A percentile compares a stretch with the other conserved stretches of the same genome.
phyloP scores from a whole-genome alignment of 176 grass and related monocot species.

The Avena atlantica region DNA sequence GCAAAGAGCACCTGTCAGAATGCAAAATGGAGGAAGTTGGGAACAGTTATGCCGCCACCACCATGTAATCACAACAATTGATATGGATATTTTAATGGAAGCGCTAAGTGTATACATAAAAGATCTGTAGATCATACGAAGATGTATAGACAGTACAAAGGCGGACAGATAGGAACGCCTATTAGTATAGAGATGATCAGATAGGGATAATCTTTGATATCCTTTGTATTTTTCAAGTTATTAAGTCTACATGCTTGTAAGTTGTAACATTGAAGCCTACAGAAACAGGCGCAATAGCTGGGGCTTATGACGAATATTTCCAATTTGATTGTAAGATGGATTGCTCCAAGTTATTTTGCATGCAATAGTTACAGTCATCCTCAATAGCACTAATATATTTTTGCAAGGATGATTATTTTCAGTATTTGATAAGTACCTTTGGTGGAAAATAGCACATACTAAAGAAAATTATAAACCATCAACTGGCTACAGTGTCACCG shows the following conservation, averaged over 20 bases:
- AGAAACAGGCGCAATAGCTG: neutral
- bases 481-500: neutral
- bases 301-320: neutral
- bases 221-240: neutral
- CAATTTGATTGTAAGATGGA: neutral
- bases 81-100: neutral
- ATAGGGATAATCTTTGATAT: neutral
- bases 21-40: slow-evolving; percentile 43
- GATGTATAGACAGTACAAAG: neutral
- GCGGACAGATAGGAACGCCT: neutral
- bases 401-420: slow-evolving; percentile 4
- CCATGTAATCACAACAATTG: slow-evolving; percentile 46
- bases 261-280: neutral
- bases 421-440: neutral
- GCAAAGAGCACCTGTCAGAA: slow-evolving; percentile 48
- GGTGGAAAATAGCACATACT: neutral
- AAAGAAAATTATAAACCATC: neutral
- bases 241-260: neutral
- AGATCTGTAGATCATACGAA: neutral
- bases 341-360: neutral
- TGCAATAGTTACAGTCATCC: neutral
- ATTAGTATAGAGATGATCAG: neutral
- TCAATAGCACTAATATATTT: neutral
- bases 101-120: neutral
- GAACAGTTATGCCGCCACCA: slow-evolving; percentile 53